A percentile compares a stretch with the other conserved stretches of the same genome.
phyloP scores from a whole-genome alignment of 495 filamentous ascomycete genomes.

The Aspergillus ellipticus region DNA sequence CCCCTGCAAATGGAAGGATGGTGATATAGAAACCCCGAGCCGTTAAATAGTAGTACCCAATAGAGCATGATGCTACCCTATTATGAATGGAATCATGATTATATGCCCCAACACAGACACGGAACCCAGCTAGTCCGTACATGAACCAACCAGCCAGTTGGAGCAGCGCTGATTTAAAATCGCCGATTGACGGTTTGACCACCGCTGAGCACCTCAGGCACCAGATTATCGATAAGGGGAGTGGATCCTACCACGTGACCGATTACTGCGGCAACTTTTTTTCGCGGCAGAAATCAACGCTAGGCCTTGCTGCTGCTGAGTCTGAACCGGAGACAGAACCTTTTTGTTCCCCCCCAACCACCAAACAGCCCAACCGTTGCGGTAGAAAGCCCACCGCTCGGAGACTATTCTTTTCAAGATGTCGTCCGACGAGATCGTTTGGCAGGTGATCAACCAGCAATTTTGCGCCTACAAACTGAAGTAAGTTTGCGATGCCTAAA shows the following conservation, averaged over 20 bases:
- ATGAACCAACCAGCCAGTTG: background rate
- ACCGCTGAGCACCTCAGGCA: background rate
- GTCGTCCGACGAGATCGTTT: slow-evolving; percentile 95
- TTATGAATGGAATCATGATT: background rate
- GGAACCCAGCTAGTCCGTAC: no score
- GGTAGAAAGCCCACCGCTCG: slow-evolving; percentile 16
- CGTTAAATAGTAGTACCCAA: background rate
- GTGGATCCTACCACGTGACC: slow-evolving; percentile 25
- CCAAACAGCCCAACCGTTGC: background rate
- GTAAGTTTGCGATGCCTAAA: slow-evolving; percentile 43
- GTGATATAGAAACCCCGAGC: slow-evolving; percentile 17
- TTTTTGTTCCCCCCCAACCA: background rate
- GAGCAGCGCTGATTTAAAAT: background rate
- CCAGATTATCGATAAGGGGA: slow-evolving; percentile 32
- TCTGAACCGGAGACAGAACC: background rate
- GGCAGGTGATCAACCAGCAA: slow-evolving; percentile 92
- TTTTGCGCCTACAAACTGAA: slow-evolving; percentile 97
- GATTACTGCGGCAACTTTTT: slow-evolving; percentile 30
- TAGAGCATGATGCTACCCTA: background rate
- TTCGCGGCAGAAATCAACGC: slow-evolving; percentile 22
- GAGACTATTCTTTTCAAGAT: slow-evolving; percentile 34
- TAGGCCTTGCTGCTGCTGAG: background rate
- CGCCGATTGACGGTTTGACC: background rate
- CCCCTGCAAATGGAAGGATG: slow-evolving; percentile 44
- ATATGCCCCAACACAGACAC: background rate